These are phyloP conservation scores for Davidsoniella virescens DNA, from an alignment of 2,329 filamentous ascomycete genomes.

Conservation along the genomic window DNA sequence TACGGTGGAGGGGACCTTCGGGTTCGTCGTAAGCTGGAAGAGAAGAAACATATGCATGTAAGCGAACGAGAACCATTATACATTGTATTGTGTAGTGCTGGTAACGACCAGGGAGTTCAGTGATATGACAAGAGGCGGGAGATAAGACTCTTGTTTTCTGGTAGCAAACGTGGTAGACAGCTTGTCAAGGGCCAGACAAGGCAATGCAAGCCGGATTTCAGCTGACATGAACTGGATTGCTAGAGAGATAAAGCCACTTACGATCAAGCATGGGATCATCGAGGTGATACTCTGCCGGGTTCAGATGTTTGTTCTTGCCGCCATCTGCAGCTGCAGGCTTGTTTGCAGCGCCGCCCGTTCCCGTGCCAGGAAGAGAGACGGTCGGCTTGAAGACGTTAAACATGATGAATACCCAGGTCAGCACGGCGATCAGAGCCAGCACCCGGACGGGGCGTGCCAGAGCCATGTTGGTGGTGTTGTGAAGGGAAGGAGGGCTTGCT, in stretches of 20 bases:
- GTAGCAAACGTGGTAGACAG: no score
- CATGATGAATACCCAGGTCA: constrained; percentile 64
- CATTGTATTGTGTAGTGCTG: constrained; percentile 8
- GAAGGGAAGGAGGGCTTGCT: constrained; percentile 1
- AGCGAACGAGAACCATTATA: background rate
- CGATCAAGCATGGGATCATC: constrained; percentile 77
- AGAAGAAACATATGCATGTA: constrained; percentile 7
- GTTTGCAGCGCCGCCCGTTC: constrained; percentile 18
- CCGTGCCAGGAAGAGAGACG: constrained; percentile 24
- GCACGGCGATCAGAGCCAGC: constrained; percentile 52
- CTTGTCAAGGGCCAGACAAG: background rate
- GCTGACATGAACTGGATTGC: no score
- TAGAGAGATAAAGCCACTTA: constrained; percentile 29
- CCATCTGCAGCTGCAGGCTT: constrained; percentile 13
- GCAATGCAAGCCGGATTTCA: no score
- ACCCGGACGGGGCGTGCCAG: constrained; percentile 72
- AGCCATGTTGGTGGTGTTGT: constrained; percentile 44
- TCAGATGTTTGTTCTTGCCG: constrained; percentile 5
- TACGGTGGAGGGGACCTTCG: constrained; percentile 55
- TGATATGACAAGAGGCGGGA: background rate
- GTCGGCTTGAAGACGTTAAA: constrained; percentile 54
- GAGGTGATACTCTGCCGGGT: constrained; percentile 39
- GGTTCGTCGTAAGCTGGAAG: constrained; percentile 65
- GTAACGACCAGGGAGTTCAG: constrained; percentile 13
- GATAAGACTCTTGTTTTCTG: background rate